Evolutionary conservation across 331 rosid species (phyloP).

Genomic region (Malus hybrid): DNA sequence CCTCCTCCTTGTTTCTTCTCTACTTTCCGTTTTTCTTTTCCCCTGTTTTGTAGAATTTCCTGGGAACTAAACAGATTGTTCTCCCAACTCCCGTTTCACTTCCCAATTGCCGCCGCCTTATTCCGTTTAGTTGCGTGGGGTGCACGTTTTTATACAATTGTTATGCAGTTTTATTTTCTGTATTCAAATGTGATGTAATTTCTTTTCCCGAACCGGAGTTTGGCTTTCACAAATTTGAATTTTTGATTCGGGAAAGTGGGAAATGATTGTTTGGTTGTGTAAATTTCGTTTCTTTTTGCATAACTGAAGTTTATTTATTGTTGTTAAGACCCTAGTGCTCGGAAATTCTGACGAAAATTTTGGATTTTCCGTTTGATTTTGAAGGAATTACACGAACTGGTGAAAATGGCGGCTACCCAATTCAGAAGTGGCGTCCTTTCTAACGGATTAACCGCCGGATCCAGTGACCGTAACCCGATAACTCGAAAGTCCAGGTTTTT

Average conservation of each 20-base stretch:
- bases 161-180: background rate
- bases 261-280: background rate
- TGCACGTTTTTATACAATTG: no score
- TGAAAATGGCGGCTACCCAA: slow-evolving; percentile 34
- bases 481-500: slow-evolving; percentile 8
- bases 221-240: background rate
- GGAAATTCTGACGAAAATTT: background rate
- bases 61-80: background rate
- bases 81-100: no score
- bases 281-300: background rate
- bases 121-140: no score
- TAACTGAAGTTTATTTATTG: background rate
- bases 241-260: background rate
- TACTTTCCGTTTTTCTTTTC: background rate
- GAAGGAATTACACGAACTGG: slow-evolving; percentile 5
- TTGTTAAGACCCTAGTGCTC: background rate
- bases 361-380: background rate
- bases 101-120: background rate
- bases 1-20: background rate
- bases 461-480: background rate
- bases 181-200: background rate
- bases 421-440: slow-evolving; percentile 25
- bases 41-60: background rate
- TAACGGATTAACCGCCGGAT: slow-evolving; percentile 10
- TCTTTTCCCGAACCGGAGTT: background rate